Evolutionary conservation across 2,329 filamentous ascomycete species (phyloP).

Genomic region (Aureobasidium subglaciale): DNA sequence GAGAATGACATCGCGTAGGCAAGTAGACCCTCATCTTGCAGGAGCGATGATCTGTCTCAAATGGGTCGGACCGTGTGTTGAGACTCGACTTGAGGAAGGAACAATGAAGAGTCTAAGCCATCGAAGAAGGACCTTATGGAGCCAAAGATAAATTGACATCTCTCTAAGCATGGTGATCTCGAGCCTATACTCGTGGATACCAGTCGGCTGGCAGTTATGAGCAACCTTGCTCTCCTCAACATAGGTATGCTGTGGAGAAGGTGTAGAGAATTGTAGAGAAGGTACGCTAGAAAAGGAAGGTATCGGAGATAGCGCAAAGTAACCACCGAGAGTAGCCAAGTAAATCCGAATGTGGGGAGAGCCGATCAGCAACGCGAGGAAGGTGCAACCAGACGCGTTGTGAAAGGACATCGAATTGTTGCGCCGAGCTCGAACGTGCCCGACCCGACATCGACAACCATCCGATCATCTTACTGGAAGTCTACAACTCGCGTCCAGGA

Average conservation of each 20-base stretch:
- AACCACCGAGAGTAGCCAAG: not conserved
- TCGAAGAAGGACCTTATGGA: not conserved
- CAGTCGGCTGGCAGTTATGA: too few relatives aligned
- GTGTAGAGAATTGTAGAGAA: too few relatives aligned
- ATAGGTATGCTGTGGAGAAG: not conserved
- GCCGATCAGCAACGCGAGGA: slow-evolving; percentile 5
- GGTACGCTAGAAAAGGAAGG: too few relatives aligned
- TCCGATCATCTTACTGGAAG: not conserved
- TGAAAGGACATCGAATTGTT: not conserved
- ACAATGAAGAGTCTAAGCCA: not conserved
- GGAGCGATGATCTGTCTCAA: not conserved
- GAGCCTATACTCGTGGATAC: too few relatives aligned
- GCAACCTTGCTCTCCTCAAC: not conserved
- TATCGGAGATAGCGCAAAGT: not conserved
- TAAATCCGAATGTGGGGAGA: not conserved
- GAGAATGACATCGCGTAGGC: too few relatives aligned
- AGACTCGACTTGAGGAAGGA: not conserved
- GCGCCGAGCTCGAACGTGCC: slow-evolving; percentile 3
- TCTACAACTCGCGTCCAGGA: too few relatives aligned
- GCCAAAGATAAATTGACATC: too few relatives aligned
- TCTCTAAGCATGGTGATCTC: too few relatives aligned
- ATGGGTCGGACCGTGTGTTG: too few relatives aligned
- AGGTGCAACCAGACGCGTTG: slow-evolving; percentile 2
- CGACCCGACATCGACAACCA: not conserved
- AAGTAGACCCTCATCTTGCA: not conserved